phyloP scores from a whole-genome alignment of 2,329 filamentous ascomycete genomes.

The Talaromyces sp. region DNA sequence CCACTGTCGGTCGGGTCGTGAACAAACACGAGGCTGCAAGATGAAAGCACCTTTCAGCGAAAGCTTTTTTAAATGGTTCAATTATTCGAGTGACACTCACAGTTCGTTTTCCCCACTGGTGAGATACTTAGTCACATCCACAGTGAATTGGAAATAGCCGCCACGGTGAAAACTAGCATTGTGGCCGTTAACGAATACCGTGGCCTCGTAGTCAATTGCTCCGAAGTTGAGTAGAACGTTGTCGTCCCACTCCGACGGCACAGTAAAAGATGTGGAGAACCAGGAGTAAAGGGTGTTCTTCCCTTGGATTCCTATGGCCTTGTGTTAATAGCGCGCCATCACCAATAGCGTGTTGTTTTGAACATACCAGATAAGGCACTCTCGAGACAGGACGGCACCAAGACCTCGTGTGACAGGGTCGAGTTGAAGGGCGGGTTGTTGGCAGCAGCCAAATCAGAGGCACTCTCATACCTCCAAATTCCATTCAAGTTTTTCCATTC shows the following conservation, averaged over 20 bases:
- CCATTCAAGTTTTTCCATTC: constrained; percentile 49
- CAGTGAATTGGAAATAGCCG: constrained; percentile 59
- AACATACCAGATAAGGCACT: constrained; percentile 47
- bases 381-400: constrained; percentile 53
- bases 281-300: constrained; percentile 38
- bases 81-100: background rate
- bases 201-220: constrained; percentile 48
- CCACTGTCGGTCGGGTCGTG: constrained; percentile 62
- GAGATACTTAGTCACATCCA: constrained; percentile 50
- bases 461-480: constrained; percentile 44
- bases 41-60: background rate
- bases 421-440: constrained; percentile 43
- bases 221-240: constrained; percentile 42
- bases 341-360: background rate
- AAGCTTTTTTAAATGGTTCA: background rate
- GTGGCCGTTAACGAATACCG: constrained; percentile 54
- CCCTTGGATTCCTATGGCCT: constrained; percentile 33
- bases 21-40: constrained; percentile 56
- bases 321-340: background rate
- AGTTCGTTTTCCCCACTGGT: background rate
- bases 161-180: constrained; percentile 51
- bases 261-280: constrained; percentile 47
- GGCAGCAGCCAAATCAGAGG: constrained; percentile 33
- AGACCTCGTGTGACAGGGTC: constrained; percentile 39
- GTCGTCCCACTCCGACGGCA: constrained; percentile 40